Base-by-base conservation (phyloP, 2,329 filamentous ascomycete species). In the Colletotrichum incanum region DNA sequence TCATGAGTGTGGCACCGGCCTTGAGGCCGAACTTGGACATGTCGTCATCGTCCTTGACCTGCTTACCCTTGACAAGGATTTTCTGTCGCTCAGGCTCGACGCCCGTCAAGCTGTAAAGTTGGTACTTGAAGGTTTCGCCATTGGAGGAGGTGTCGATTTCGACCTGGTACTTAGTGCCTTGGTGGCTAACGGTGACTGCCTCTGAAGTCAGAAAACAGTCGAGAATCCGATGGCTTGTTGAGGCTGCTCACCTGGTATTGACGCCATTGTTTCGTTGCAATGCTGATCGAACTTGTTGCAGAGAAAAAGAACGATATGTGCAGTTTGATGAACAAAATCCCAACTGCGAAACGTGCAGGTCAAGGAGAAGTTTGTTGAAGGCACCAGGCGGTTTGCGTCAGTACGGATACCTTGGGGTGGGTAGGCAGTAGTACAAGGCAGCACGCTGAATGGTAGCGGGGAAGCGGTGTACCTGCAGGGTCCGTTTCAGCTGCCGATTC, bases 21-120 rank as follows among this genome's bases (percentile, higher is more conserved):
- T 98, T 98, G 77, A 97, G 91, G 78, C 92, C 92, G 73, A 98
- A 89, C 78, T 92, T 93, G 75, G 91, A 91, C 82, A 99, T 91
- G 72, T 94, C 92, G 71, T 94, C 94, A 79, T 98, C 95, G 90
- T 99, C 93, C 84, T 98, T 99, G 77, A 99, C 91, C 83, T 97
- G 94, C 75, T 94, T 94, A 75, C 95, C 95, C 84, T 98, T 98
- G 82, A 98, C 91, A 68, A 99, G 85, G 77, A 99, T 94, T 86
- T 98, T 98, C 83, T 99, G 97, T 74, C 96, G 93, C 74, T 97
- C 94, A 75, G 96, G 96, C 81, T 98, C 96, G 79, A 99, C 96
- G 73, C 94, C 95, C 58, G 96, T 99, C 67, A 99, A 87, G 74
- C 95, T 98, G 86, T 93, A 99, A 71, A 99, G 90, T 82, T 98